phyloP scores from a whole-genome alignment of 2,329 filamentous ascomycete genomes.

The Alternaria brassicicola region DNA sequence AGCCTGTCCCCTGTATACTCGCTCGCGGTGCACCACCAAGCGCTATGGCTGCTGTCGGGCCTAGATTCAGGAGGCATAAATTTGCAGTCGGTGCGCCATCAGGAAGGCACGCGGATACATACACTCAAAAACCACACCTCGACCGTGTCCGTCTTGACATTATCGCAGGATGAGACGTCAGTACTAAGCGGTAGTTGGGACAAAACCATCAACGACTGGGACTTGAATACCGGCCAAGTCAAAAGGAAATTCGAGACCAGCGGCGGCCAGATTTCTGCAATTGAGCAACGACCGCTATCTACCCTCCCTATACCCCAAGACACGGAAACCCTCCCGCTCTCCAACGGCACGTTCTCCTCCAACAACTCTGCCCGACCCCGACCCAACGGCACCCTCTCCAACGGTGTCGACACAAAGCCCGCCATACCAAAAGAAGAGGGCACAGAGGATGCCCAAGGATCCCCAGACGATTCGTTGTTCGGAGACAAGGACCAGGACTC shows the following conservation, averaged over 20 bases:
- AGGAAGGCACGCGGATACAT: constrained; percentile 88
- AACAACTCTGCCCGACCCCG: constrained; percentile 69
- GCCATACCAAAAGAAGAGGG: constrained; percentile 40
- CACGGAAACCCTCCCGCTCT: constrained; percentile 59
- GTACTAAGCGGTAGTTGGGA: constrained; percentile 96
- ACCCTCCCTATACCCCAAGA: constrained; percentile 77
- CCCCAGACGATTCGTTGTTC: constrained; percentile 81
- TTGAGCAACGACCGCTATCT: constrained; percentile 82
- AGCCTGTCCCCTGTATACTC: constrained; percentile 89
- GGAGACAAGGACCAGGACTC: constrained; percentile 75
- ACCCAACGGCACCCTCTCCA: constrained; percentile 60
- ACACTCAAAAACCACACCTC: constrained; percentile 84
- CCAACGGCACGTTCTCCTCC: constrained; percentile 74
- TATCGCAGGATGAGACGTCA: constrained; percentile 84
- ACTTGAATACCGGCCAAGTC: constrained; percentile 82
- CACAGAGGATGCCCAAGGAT: constrained; percentile 64
- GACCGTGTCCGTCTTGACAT: constrained; percentile 83
- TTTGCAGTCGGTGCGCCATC: constrained; percentile 88
- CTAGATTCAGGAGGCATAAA: constrained; percentile 92
- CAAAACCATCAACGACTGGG: constrained; percentile 93
- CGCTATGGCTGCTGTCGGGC: constrained; percentile 89
- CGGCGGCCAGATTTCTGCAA: constrained; percentile 82
- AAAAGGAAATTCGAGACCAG: constrained; percentile 77
- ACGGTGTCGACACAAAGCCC: constrained; percentile 43
- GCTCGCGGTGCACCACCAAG: constrained; percentile 85